Evolutionary conservation across 2,329 filamentous ascomycete species (phyloP).

Genomic region (Arthrobotrys sphaeroides): DNA sequence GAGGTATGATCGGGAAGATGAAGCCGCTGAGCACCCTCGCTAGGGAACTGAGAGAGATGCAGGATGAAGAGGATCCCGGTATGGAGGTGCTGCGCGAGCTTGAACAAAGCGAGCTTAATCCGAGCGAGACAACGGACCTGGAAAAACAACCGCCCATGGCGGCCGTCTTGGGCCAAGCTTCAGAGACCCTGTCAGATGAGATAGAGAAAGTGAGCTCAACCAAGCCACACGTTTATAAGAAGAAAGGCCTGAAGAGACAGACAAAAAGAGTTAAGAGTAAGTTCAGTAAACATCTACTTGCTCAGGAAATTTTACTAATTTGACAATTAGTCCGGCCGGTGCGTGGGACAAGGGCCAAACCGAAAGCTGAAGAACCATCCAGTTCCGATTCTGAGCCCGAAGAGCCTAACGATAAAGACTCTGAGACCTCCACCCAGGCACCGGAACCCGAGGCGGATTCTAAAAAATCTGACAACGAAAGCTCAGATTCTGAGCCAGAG

Average conservation of each 20-base stretch:
- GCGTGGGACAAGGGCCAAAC: constrained; percentile 10
- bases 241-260: constrained; percentile 48
- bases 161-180: background rate
- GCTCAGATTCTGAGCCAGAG: background rate
- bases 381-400: background rate
- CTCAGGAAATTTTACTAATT: background rate
- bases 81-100: constrained; percentile 35
- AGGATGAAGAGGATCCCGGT: constrained; percentile 40
- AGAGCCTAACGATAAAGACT: background rate
- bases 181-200: background rate
- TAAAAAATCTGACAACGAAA: background rate
- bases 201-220: background rate
- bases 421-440: background rate
- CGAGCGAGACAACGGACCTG: background rate
- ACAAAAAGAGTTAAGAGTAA: constrained; percentile 47
- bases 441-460: background rate
- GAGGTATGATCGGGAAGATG: constrained; percentile 44
- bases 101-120: constrained; percentile 14
- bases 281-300: background rate
- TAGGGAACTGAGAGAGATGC: constrained; percentile 44
- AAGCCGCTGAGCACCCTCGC: constrained; percentile 35
- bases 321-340: constrained; percentile 31
- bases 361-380: background rate
- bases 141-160: background rate
- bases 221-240: constrained; percentile 31